Evolutionary conservation across 331 rosid species (phyloP), one percentile per base, ranked within the genome.

Genomic region (Rhamnella rubrinervis): DNA sequence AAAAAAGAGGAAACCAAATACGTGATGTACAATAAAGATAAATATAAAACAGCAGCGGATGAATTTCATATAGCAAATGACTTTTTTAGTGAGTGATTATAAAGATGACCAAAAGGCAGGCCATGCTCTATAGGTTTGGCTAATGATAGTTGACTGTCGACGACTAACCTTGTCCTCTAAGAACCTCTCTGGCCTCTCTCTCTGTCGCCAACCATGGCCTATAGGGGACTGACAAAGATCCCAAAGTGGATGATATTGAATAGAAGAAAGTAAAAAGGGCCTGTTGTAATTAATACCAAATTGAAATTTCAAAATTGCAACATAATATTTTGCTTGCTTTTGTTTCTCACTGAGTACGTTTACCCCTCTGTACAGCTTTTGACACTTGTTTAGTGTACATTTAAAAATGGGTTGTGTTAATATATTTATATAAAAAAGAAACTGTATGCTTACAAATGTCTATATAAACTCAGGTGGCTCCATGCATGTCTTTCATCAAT

Each of bases 401-500:
- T 14, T 5, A 3, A 49, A 65, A 50, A 50, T 56, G 35, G 61
- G 20, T 16, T 1, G 6, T n/a, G 12, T 52, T 16, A 12, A 47
- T 47, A 10, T 47, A 18, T 52, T 18, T 17, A 18, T n/a, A n/a
- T 16, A 6, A 16, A 9, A 57, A 57, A 25, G 11, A 59, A 59
- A 59, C 25, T 5, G 18, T n/a, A n/a, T 53, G 31, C 20, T 35
- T 39, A 68, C 63, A 68, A 55, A 16, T 56, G 63, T 56, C 63
- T 55, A 14, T 41, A n/a, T 13, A 52, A 31, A 56, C 31, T 68
- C 62, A 68, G 38, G 37, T 56, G 39, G 37, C 38, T 56, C 56
- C 12, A 8, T 55, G 17, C 10, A 53, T 10, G 35, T 19, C 20
- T 6, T 15, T 4, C 18, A 12, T 28, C 38, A 58, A 28, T 12